A percentile compares a stretch with the other conserved stretches of the same genome.
Conservation (phyloP, 257 asterid genomes). For the Ilex asprella region DNA sequence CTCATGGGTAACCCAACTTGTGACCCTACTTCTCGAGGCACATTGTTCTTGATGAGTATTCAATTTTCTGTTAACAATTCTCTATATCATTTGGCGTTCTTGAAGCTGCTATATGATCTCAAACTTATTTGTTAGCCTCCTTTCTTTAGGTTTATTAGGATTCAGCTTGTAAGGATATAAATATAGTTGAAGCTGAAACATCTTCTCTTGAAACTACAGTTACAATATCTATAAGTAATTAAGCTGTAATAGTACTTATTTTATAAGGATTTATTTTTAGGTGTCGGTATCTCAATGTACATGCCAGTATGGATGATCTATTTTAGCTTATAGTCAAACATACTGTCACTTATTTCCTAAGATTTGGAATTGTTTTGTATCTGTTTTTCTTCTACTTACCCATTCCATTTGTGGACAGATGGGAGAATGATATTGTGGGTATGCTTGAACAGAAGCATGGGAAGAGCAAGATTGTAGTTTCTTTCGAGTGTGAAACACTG, state of each 20-base stretch:
- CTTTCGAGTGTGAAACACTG: slow-evolving; percentile 87
- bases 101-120: too few relatives aligned
- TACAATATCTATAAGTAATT: not conserved
- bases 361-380: not conserved
- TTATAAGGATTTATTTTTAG: not conserved
- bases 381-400: slow-evolving; percentile 1
- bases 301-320: too few relatives aligned
- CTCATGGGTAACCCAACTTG: slow-evolving; percentile 67
- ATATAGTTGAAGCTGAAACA: not conserved
- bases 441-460: slow-evolving; percentile 72
- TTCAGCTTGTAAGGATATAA: too few relatives aligned
- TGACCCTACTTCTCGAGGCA: too few relatives aligned
- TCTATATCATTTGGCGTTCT: too few relatives aligned
- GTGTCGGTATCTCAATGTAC: not conserved
- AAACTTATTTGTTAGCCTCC: too few relatives aligned
- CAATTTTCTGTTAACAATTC: too few relatives aligned
- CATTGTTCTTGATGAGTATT: not conserved
- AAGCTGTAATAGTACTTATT: not conserved
- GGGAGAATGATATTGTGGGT: slow-evolving; percentile 87
- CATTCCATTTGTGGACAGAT: slow-evolving; percentile 38
- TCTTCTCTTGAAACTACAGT: not conserved
- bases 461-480: slow-evolving; percentile 43
- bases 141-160: too few relatives aligned
- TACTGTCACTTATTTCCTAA: too few relatives aligned
- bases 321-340: too few relatives aligned